Conservation (phyloP, 169 alveolate species). For the Cyclospora cayetanensis region DNA sequence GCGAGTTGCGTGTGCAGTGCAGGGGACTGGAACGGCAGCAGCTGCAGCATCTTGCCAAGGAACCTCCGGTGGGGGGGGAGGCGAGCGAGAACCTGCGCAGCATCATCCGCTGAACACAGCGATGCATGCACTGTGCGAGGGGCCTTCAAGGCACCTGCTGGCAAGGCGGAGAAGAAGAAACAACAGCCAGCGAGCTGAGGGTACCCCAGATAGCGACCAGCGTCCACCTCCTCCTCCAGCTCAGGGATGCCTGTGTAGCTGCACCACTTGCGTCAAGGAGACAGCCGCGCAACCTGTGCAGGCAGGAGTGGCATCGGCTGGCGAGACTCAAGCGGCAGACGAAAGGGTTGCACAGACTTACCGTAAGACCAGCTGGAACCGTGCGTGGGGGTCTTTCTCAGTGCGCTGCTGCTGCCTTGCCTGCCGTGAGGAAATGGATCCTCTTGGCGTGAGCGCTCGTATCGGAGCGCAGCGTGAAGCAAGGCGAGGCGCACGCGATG, state of each 20-base stretch:
- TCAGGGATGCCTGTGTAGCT: background rate
- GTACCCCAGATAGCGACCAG: background rate
- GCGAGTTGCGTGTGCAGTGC: conserved; percentile 19
- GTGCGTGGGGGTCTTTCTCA: conserved; percentile 34
- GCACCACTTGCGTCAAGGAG: background rate
- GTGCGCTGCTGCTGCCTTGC: conserved; percentile 50
- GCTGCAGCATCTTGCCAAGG: conserved; percentile 21
- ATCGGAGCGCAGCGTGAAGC: background rate
- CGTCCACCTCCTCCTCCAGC: conserved; percentile 27
- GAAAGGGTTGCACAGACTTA: background rate
- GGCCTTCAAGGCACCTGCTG: conserved; percentile 4
- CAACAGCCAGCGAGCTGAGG: background rate
- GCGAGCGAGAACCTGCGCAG: background rate
- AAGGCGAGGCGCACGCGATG: background rate
- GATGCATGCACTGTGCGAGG: conserved; percentile 9
- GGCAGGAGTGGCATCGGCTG: background rate
- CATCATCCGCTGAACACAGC: conserved; percentile 25
- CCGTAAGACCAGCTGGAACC: background rate
- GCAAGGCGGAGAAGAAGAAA: background rate
- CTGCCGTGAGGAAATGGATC: conserved; percentile 22
- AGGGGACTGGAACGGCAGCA: conserved; percentile 32
- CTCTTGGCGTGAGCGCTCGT: background rate
- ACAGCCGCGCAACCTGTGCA: too few relatives aligned
- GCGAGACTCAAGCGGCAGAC: background rate
- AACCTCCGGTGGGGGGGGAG: background rate